Conservation (phyloP, 225 moss, liverwort and hornwort species). For the Asterella californica region DNA sequence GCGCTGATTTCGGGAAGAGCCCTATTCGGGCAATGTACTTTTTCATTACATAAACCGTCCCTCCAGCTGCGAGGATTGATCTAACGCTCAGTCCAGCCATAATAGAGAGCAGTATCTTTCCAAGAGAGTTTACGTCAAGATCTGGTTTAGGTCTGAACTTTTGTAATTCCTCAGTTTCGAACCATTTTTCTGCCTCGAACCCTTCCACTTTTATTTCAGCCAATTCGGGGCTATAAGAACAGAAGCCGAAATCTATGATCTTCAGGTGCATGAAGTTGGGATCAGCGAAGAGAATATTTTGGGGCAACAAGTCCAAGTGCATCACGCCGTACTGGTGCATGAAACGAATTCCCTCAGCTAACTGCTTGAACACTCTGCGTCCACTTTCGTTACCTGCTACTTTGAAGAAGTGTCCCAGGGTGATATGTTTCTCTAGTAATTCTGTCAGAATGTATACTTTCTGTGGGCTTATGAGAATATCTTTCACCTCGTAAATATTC, state of each 20-base stretch:
- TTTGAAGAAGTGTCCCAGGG: background rate
- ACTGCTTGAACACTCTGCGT: slow-evolving; percentile 9
- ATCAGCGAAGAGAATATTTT: slow-evolving; percentile 9
- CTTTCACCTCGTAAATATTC: background rate
- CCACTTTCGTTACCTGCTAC: background rate
- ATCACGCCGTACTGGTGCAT: slow-evolving; percentile 15
- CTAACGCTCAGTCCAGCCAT: background rate
- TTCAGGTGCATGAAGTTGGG: background rate
- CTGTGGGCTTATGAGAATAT: background rate
- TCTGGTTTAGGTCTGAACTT: background rate
- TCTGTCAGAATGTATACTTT: background rate
- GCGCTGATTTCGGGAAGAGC: background rate
- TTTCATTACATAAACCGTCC: too few relatives aligned
- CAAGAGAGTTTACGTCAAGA: slow-evolving; percentile 6
- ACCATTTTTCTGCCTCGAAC: background rate
- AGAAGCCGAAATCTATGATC: background rate
- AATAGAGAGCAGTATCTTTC: slow-evolving; percentile 3
- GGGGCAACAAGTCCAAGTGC: background rate
- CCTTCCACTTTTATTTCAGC: background rate
- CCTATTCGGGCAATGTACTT: background rate
- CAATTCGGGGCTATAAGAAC: background rate
- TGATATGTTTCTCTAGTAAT: background rate
- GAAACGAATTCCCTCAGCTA: background rate
- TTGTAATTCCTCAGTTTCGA: background rate
- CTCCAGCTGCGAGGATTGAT: too few relatives aligned